Percentiles rank a stretch among this genome's conserved stretches.
Conservation (phyloP, 768 basidiomycete species). For the Hygrocybe punicea region DNA sequence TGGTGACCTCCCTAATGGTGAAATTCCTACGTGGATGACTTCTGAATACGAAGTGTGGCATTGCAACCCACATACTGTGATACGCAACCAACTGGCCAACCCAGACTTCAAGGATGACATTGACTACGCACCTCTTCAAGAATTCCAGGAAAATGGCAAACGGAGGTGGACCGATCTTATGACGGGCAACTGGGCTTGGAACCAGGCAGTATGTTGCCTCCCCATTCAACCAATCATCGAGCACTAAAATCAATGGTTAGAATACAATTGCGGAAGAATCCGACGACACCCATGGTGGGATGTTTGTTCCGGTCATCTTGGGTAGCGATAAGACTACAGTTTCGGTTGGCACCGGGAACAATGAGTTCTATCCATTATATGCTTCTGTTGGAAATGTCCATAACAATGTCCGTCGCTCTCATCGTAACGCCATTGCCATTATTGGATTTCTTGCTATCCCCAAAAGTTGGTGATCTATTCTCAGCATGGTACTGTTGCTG, state of each 20-base stretch:
- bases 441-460: conserved; percentile 36
- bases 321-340: conserved; percentile 45
- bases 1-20: neutral
- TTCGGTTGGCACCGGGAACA: conserved; percentile 38
- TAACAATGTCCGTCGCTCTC: conserved; percentile 28
- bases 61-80: conserved; percentile 26
- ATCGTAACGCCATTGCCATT: conserved; percentile 28
- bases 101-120: conserved; percentile 33
- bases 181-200: conserved; percentile 37
- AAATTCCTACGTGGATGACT: conserved; percentile 30
- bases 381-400: conserved; percentile 26
- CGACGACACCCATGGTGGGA: conserved; percentile 24
- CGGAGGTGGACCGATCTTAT: conserved; percentile 34
- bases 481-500: neutral
- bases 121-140: conserved; percentile 31
- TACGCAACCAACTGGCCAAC: conserved; percentile 32
- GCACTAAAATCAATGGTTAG: conserved; percentile 11
- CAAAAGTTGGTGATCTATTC: conserved; percentile 23
- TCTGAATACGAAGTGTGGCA: conserved; percentile 31
- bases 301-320: conserved; percentile 29
- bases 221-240: neutral
- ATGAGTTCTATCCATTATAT: conserved; percentile 39
- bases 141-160: conserved; percentile 22
- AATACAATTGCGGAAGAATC: conserved; percentile 25
- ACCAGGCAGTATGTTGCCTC: conserved; percentile 26